phyloP scores from a whole-genome alignment of 2,329 filamentous ascomycete genomes.

The Anisogramma anomala region DNA sequence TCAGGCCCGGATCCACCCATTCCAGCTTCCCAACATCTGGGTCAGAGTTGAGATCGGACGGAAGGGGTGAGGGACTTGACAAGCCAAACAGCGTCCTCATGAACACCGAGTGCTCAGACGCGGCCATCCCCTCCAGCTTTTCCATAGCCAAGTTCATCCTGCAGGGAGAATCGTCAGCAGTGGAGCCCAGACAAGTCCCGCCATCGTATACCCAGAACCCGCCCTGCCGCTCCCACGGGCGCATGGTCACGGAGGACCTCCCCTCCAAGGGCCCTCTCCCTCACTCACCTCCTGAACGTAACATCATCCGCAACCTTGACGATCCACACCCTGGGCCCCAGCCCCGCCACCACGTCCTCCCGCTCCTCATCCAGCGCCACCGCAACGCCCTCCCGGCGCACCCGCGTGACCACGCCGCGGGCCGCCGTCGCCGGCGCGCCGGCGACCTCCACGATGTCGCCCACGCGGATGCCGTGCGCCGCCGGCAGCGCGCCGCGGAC shows the following conservation, averaged over 20 bases:
- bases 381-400: slow-evolving; percentile 45
- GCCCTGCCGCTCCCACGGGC: too few relatives aligned
- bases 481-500: slow-evolving; percentile 44
- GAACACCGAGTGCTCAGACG: slow-evolving; percentile 47
- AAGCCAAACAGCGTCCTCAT: slow-evolving; percentile 52
- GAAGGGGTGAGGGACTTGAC: slow-evolving; percentile 37
- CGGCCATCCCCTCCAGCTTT: slow-evolving; percentile 44
- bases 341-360: slow-evolving; percentile 33
- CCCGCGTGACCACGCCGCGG: slow-evolving; percentile 58
- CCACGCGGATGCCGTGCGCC: slow-evolving; percentile 63
- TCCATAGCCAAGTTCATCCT: slow-evolving; percentile 56
- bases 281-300: slow-evolving; percentile 43
- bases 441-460: slow-evolving; percentile 66
- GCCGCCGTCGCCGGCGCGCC: slow-evolving; percentile 58
- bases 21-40: slow-evolving; percentile 35
- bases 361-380: slow-evolving; percentile 60
- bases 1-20: slow-evolving; percentile 51
- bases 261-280: too few relatives aligned
- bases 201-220: too few relatives aligned
- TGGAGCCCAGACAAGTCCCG: background rate
- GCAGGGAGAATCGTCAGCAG: background rate
- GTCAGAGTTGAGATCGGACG: slow-evolving; percentile 29
- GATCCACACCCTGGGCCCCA: slow-evolving; percentile 45
- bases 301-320: slow-evolving; percentile 59
- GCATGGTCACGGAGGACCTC: too few relatives aligned